These are phyloP conservation scores for Skeletonema costatum DNA, from an alignment of 108 stramenopile species.

Conservation along the genomic window DNA sequence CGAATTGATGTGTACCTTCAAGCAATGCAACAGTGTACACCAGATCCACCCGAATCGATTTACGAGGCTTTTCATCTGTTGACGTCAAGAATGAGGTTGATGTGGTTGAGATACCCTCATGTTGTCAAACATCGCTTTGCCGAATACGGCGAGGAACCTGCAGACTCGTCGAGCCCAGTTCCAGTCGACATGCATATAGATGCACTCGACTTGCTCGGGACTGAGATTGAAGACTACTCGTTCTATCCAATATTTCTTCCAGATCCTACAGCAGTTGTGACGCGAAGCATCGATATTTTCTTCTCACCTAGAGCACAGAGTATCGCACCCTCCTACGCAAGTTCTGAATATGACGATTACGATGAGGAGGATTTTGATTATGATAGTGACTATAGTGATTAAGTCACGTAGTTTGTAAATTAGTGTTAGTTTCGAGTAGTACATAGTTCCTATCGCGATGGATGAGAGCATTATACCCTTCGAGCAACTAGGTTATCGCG, in stretches of 20 bases:
- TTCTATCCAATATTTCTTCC: slow-evolving; percentile 35
- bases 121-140: slow-evolving; percentile 18
- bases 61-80: slow-evolving; percentile 14
- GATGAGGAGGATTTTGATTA: not conserved
- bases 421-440: not conserved
- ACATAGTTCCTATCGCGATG: too few relatives aligned
- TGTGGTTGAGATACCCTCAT: slow-evolving; percentile 33
- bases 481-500: too few relatives aligned
- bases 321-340: not conserved
- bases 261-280: slow-evolving; percentile 8
- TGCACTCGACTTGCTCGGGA: slow-evolving; percentile 33
- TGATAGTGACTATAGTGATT: not conserved
- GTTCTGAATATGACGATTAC: not conserved
- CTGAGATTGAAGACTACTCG: slow-evolving; percentile 12
- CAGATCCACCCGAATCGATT: slow-evolving; percentile 18
- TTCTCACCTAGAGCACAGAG: slow-evolving; percentile 7
- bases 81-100: slow-evolving; percentile 8
- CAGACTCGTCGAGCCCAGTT: slow-evolving; percentile 15
- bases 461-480: too few relatives aligned
- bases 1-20: slow-evolving; percentile 30
- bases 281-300: slow-evolving; percentile 28
- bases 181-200: slow-evolving; percentile 39
- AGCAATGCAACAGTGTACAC: slow-evolving; percentile 39
- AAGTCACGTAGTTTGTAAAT: not conserved
- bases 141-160: slow-evolving; percentile 15